These are phyloP conservation scores for Diaporthe nobilis DNA, from an alignment of 2,329 filamentous ascomycete genomes.

Conservation along the genomic window DNA sequence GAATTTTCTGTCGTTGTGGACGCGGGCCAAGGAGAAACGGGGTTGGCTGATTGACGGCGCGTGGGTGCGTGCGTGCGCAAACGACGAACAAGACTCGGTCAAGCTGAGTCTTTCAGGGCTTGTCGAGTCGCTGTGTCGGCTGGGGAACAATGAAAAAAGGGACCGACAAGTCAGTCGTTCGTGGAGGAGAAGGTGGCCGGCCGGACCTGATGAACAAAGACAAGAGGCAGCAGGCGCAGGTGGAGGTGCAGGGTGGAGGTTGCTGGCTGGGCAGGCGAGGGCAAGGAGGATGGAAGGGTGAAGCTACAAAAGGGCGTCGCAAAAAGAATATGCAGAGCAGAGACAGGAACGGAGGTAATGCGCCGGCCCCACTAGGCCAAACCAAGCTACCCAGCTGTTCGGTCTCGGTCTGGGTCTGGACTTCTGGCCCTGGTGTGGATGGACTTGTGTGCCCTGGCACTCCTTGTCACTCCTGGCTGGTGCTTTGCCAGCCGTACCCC, in stretches of 20 bases:
- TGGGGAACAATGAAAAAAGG: constrained; percentile 1
- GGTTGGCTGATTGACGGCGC: background rate
- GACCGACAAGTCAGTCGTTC: background rate
- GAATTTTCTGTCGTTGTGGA: constrained; percentile 18
- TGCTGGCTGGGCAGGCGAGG: constrained; percentile 14
- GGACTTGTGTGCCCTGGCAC: constrained; percentile 18
- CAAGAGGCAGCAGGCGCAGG: background rate
- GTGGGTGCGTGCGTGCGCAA: background rate
- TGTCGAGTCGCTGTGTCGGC: constrained; percentile 12
- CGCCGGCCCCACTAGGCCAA: constrained; percentile 32
- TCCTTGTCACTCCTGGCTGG: background rate
- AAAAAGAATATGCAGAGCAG: constrained; percentile 32
- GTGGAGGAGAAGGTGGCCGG: background rate
- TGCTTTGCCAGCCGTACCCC: constrained; percentile 3
- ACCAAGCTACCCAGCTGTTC: constrained; percentile 14
- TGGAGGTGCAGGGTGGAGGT: constrained; percentile 9
- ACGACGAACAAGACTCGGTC: constrained; percentile 6
- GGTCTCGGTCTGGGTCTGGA: constrained; percentile 16
- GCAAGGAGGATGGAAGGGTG: constrained; percentile 19
- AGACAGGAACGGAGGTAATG: constrained; percentile 31
- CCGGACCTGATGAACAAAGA: constrained; percentile 30
- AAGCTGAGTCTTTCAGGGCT: background rate
- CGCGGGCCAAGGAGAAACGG: constrained; percentile 19
- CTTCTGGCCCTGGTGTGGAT: background rate
- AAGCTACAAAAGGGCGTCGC: constrained; percentile 32